These are phyloP conservation scores for Colletotrichum orchidophilum DNA, from an alignment of 2,329 filamentous ascomycete species.

Conservation along the genomic window DNA sequence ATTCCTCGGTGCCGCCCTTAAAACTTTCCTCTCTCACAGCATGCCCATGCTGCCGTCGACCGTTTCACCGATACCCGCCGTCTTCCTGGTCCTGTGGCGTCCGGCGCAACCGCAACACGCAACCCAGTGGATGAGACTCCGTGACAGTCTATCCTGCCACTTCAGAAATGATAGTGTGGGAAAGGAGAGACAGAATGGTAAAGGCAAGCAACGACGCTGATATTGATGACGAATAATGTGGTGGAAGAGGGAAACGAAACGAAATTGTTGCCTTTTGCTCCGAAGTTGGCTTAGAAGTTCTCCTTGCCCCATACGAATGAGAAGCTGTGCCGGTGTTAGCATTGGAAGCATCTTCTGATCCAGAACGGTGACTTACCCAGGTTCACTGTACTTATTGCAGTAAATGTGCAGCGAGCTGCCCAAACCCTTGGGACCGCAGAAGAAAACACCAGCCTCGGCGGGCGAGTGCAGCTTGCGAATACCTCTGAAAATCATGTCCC, in stretches of 20 bases:
- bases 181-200: background rate
- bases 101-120: slow-evolving; percentile 28
- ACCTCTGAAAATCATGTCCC: slow-evolving; percentile 89
- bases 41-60: background rate
- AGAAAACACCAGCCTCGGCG: slow-evolving; percentile 81
- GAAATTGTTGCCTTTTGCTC: slow-evolving; percentile 25
- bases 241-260: slow-evolving; percentile 33
- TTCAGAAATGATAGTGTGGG: background rate
- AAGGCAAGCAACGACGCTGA: slow-evolving; percentile 17
- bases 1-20: slow-evolving; percentile 1
- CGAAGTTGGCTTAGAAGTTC: slow-evolving; percentile 62
- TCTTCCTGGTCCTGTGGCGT: slow-evolving; percentile 10
- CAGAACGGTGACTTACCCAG: slow-evolving; percentile 65
- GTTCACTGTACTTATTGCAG: slow-evolving; percentile 89
- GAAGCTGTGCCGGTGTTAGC: slow-evolving; percentile 54
- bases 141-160: background rate
- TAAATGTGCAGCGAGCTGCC: slow-evolving; percentile 82
- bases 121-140: slow-evolving; percentile 23
- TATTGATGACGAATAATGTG: slow-evolving; percentile 30
- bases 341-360: background rate
- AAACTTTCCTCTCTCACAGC: background rate
- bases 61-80: slow-evolving; percentile 8
- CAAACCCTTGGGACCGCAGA: slow-evolving; percentile 84
- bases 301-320: slow-evolving; percentile 76
- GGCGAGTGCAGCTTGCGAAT: slow-evolving; percentile 82